phyloP scores from a whole-genome alignment of 768 basidiomycete genomes.

The Pisolithus sp. region DNA sequence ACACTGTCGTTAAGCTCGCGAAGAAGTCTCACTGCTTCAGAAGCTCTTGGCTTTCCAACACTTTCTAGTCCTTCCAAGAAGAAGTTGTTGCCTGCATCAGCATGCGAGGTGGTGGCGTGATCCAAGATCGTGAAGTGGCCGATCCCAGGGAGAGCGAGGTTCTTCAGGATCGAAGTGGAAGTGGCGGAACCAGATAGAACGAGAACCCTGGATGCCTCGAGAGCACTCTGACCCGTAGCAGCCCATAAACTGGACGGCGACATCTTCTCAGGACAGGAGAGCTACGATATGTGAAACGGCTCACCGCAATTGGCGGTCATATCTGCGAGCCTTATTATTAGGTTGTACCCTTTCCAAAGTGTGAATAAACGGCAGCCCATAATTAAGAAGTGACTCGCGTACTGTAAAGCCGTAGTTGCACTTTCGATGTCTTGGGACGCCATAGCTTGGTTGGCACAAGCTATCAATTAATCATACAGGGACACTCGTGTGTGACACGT shows the following conservation, averaged over 20 bases:
- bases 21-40: slow-evolving; percentile 71
- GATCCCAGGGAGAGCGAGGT: slow-evolving; percentile 92
- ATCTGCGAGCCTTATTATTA: slow-evolving; percentile 83
- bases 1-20: slow-evolving; percentile 87
- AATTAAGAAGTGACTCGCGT: slow-evolving; percentile 8
- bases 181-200: slow-evolving; percentile 79
- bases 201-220: slow-evolving; percentile 78
- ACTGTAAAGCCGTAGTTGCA: slow-evolving; percentile 38
- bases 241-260: slow-evolving; percentile 73
- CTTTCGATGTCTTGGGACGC: slow-evolving; percentile 38
- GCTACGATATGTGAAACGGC: slow-evolving; percentile 11
- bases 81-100: slow-evolving; percentile 94
- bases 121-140: slow-evolving; percentile 95
- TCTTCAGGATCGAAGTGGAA: slow-evolving; percentile 87
- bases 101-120: slow-evolving; percentile 46
- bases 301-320: slow-evolving; percentile 92
- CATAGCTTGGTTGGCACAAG: slow-evolving; percentile 16
- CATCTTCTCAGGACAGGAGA: neutral
- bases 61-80: slow-evolving; percentile 76
- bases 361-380: slow-evolving; percentile 1
- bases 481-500: neutral
- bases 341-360: slow-evolving; percentile 47
- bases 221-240: slow-evolving; percentile 79
- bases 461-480: neutral
- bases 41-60: slow-evolving; percentile 73